Percentiles rank a stretch among this genome's conserved stretches.
Evolutionary conservation across 352 stramenopile species (phyloP).

Genomic region (Hyphochytrium catenoides): DNA sequence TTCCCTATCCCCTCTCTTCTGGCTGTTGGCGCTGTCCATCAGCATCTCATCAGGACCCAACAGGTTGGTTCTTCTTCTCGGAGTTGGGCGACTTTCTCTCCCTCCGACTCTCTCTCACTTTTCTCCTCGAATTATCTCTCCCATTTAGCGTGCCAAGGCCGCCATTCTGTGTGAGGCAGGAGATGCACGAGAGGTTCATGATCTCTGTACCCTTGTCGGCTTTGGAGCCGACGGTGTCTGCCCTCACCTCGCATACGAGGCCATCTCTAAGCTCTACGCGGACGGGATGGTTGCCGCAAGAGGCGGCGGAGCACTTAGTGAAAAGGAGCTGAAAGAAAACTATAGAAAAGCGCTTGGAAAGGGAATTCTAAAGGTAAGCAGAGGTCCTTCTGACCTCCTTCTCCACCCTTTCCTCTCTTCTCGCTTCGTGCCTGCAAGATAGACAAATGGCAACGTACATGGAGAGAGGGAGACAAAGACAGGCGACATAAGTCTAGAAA

Average conservation of each 20-base stretch:
- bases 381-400: too few relatives aligned
- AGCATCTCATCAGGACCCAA: constrained; percentile 80
- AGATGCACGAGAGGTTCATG: constrained; percentile 87
- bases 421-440: too few relatives aligned
- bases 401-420: too few relatives aligned
- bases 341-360: constrained; percentile 35
- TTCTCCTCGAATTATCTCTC: background rate
- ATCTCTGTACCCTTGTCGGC: constrained; percentile 75
- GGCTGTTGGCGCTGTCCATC: constrained; percentile 79
- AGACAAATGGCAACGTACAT: too few relatives aligned
- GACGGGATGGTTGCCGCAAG: constrained; percentile 56
- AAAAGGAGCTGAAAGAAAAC: constrained; percentile 30
- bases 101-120: too few relatives aligned
- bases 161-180: constrained; percentile 79
- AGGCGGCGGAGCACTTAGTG: constrained; percentile 22
- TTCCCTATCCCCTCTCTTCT: constrained; percentile 83
- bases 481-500: too few relatives aligned
- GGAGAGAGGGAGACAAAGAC: too few relatives aligned
- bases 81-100: background rate
- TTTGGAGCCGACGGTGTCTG: constrained; percentile 85
- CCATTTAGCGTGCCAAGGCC: constrained; percentile 36
- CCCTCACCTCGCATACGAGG: constrained; percentile 83
- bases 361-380: constrained; percentile 36
- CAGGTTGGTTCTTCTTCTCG: constrained; percentile 61
- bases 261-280: constrained; percentile 80